Evolutionary conservation across 352 stramenopile genomes (phyloP), one percentile per base, ranked within the genome.

Genomic region (Pythium folliculosum): DNA sequence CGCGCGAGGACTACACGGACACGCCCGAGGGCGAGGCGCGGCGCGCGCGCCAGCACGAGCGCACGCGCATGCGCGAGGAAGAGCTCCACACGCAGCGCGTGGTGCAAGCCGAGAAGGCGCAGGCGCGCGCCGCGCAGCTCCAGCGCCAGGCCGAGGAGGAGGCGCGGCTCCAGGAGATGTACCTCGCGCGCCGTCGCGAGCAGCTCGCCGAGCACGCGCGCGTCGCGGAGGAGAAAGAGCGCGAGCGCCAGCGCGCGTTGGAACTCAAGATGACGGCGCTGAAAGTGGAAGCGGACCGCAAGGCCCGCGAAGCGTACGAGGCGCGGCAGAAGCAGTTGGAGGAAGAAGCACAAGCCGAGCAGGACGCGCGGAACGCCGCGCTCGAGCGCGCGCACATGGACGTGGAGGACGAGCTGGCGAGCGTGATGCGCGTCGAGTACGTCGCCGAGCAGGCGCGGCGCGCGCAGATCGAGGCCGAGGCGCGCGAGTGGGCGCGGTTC

Each of bases 221-320:
- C 0, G 51, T 75, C 37, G 78, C 80, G 2, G 58, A 63, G 7
- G 81, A 85, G 48, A 88, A 86, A 38, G 84, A 90, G 4, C 57
- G 53, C 2, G 70, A 60, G 6, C 69, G 76, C 1, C 78, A 85
- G 32, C 30, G 55, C 0, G 80, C 76, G 37, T 71, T 82, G 30
- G 81, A 92, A 32, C 57, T 32, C 3, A 86, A 80, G 63, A 87
- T 92, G 79, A 78, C 78, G 40, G 78, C 71, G 19, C 67, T 90
- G 14, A 92, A 92, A 40, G 78, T 88, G 23, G 78, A 75, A 0
- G 82, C 84, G 0, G 84, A 92, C 49, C 70, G 77, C 3, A 77
- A 90, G 25, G 78, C 80, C 0, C 63, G 78, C 2, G 80, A 82
- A 2, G 76, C 84, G 30, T 88, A 82, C 38, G 78, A 69, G 0